Conservation (phyloP, 2,329 filamentous ascomycete genomes). For the Colletotrichum zoysiae region DNA sequence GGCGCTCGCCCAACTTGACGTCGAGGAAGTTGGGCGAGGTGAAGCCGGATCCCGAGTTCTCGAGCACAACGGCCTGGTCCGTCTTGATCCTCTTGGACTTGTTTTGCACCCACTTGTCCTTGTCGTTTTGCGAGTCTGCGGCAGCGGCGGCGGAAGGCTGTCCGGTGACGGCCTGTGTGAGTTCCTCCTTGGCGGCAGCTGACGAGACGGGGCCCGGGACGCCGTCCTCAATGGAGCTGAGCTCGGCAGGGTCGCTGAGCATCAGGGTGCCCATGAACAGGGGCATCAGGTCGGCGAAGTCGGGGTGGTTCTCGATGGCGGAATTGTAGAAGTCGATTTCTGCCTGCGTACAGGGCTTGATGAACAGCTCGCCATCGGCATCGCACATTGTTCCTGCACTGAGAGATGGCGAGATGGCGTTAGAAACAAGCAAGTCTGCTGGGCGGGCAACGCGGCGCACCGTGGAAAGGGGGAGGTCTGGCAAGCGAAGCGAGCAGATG, state of each 20-base stretch:
- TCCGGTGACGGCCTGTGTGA: constrained; percentile 50
- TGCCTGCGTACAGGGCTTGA: constrained; percentile 90
- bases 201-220: constrained; percentile 59
- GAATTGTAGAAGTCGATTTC: constrained; percentile 94
- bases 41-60: constrained; percentile 87
- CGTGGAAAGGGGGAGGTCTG: not conserved
- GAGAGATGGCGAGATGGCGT: constrained; percentile 37
- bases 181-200: constrained; percentile 51
- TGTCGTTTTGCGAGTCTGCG: constrained; percentile 29
- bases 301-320: constrained; percentile 72
- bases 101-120: constrained; percentile 61
- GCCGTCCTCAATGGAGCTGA: constrained; percentile 61
- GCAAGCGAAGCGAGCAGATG: not conserved
- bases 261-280: constrained; percentile 84
- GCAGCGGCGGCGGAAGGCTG: constrained; percentile 48
- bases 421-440: not conserved
- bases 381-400: constrained; percentile 94
- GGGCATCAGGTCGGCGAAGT: constrained; percentile 86
- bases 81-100: constrained; percentile 76
- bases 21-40: constrained; percentile 90
- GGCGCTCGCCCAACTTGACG: constrained; percentile 86
- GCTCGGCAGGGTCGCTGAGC: constrained; percentile 69
- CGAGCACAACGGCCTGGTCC: constrained; percentile 83
- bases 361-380: constrained; percentile 84
- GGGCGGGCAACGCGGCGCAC: not conserved